Evolutionary conservation across 1,284 basidiomycete species (phyloP), one percentile per base, ranked within the genome.

Genomic region (Fomitopsis pinicola): DNA sequence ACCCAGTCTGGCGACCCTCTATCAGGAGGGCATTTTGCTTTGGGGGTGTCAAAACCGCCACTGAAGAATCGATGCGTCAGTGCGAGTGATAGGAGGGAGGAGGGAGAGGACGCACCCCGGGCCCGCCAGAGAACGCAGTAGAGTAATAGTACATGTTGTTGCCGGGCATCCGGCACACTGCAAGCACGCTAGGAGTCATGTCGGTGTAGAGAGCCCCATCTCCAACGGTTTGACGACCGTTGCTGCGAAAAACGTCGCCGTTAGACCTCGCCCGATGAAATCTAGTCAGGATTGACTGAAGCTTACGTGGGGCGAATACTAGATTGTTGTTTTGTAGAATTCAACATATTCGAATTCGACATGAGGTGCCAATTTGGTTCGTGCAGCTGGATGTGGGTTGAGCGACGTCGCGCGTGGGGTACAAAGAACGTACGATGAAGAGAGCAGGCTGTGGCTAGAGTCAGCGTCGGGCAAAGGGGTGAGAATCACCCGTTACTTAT

Each of bases 41-140:
- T 86, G 71, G 91, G 89, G 81, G 79, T 80, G 91, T 93, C 91
- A 93, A 93, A 93, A 92, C 79, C 91, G 87, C 91, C 91, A 93
- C 91, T 92, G 63, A 0, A 33, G 14, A 3, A 33, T 26, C 42
- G 15, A 42, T 45, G 36, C 7, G 45, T 45, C 28, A 35, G 35
- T 19, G 36, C 38, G 9, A 22, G 9, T 38, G 36, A 7, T 50
- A 62, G 66, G 57, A 67, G 19, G 44, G n/a, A 59, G 54, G 3
- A 38, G 44, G 62, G 57, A 59, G 40, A 55, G 46, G 19, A 80
- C 86, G 67, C 72, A 91, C 90, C 87, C 83, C 87, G 67, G 91
- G 88, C 79, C 91, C 91, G 75, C 91, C 91, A 84, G 90, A 89
- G 86, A 91, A 92, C 72, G 91, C 87, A 78, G 90, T 90, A 73